These are phyloP conservation scores for Yarrowia sp. DNA, from an alignment of 805 yeast species.

Conservation along the genomic window DNA sequence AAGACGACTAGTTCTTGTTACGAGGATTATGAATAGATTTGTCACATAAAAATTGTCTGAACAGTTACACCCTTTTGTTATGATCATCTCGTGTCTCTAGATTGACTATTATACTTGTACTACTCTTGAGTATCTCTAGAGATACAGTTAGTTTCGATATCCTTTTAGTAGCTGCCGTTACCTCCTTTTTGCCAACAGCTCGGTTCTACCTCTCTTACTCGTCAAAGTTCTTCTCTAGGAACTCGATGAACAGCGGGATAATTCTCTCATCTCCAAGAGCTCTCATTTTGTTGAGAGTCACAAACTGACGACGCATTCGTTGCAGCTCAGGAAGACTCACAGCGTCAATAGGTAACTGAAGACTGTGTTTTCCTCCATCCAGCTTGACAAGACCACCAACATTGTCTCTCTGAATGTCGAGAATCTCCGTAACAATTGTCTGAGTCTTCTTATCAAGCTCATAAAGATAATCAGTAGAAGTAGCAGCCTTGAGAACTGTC, in stretches of 20 bases:
- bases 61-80: no score
- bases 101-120: no score
- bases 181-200: no score
- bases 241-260: constrained; percentile 76
- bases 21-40: no score
- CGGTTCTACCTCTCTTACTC: not conserved
- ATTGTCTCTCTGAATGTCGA: constrained; percentile 65
- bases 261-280: constrained; percentile 74
- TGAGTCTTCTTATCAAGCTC: constrained; percentile 77
- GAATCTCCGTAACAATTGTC: constrained; percentile 64
- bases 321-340: constrained; percentile 81
- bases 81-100: no score
- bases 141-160: no score
- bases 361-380: constrained; percentile 53
- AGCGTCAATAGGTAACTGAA: constrained; percentile 67
- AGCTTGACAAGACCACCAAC: constrained; percentile 50
- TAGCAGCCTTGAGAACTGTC: constrained; percentile 80
- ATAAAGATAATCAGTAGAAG: constrained; percentile 76
- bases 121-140: no score
- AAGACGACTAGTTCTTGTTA: no score
- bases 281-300: constrained; percentile 80
- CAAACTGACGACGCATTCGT: constrained; percentile 80
- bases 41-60: no score
- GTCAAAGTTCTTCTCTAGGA: constrained; percentile 67
- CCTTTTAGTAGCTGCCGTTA: no score